Evolutionary conservation across 2,329 filamentous ascomycete genomes (phyloP), one percentile per base, ranked within the genome.

Genomic region (Trichoderma atrobrunneum): DNA sequence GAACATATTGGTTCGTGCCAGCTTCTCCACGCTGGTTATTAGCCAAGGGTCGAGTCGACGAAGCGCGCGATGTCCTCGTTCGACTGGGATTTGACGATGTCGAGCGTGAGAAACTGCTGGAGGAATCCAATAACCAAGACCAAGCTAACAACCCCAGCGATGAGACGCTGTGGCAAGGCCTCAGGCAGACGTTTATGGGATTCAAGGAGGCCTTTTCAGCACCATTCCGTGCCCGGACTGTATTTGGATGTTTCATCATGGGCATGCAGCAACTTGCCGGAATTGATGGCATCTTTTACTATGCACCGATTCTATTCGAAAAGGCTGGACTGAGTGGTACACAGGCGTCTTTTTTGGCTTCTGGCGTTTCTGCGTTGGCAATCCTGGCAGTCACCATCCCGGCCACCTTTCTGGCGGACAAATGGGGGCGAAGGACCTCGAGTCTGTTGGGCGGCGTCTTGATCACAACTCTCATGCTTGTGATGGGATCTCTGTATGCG

Each of bases 251-350:
- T 7, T 90, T 90, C 72, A 78, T 91, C 26, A 84, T 91, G 82
- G 85, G 81, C 0, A 86, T 89, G 80, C 86, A 89, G 72, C 89
- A 91, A 62, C 81, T 90, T 12, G 85, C 82, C 21, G 88, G 89
- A 0, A 90, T 91, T 51, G 89, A 91, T 48, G 89, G 87, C 0
- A 85, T 91, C 0, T 80, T 90, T 2, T 90, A 88, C 73, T 91
- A 91, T 71, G 87, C 89, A 0, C 89, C 90, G 0, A 81, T 87
- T 0, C 79, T 91, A 0, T 91, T 91, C 74, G 81, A 84, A 24
- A 87, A 89, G 71, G 88, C 89, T 0, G 89, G 89, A 0, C 82
- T 91, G 3, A 80, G 82, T 7, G 86, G 85, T 2, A 82, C 85
- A 12, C 82, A 85, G 70, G 84, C 86, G 1, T 86, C 84, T 0